phyloP scores from a whole-genome alignment of 495 filamentous ascomycete species.

The Copromyces sp. region DNA sequence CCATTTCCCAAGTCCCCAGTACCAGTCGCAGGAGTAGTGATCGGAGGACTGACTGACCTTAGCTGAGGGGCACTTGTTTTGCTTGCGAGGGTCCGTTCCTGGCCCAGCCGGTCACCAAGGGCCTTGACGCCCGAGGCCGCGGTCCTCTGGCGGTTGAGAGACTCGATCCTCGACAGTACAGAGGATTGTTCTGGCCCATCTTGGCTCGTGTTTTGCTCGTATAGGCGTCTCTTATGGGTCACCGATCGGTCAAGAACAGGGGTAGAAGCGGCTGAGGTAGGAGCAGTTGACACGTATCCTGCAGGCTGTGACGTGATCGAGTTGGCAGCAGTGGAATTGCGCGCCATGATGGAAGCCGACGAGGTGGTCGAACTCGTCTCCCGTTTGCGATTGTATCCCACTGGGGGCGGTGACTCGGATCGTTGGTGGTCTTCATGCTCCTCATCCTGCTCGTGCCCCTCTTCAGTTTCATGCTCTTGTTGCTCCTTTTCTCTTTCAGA shows the following conservation, averaged over 20 bases:
- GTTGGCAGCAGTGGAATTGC: conserved; percentile 83
- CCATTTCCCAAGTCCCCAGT: conserved; percentile 20
- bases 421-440: conserved; percentile 34
- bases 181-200: conserved; percentile 70
- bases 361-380: conserved; percentile 83
- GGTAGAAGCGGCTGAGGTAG: conserved; percentile 20
- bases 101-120: conserved; percentile 25
- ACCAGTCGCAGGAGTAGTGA: conserved; percentile 18
- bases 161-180: conserved; percentile 68
- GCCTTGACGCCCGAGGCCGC: conserved; percentile 4
- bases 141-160: conserved; percentile 48
- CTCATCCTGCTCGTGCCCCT: conserved; percentile 22
- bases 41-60: conserved; percentile 31
- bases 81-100: conserved; percentile 25
- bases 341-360: conserved; percentile 57
- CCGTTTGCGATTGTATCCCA: conserved; percentile 60
- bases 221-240: conserved; percentile 65
- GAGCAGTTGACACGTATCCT: conserved; percentile 30
- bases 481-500: conserved; percentile 45
- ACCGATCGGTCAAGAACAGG: conserved; percentile 38
- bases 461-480: conserved; percentile 28
- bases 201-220: conserved; percentile 75
- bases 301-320: conserved; percentile 73
- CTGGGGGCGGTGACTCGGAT: conserved; percentile 49
- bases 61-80: conserved; percentile 41